A percentile compares a stretch with the other conserved stretches of the same genome.
Evolutionary conservation across 2,329 filamentous ascomycete species (phyloP).

Genomic region (Claviceps pazoutovae): DNA sequence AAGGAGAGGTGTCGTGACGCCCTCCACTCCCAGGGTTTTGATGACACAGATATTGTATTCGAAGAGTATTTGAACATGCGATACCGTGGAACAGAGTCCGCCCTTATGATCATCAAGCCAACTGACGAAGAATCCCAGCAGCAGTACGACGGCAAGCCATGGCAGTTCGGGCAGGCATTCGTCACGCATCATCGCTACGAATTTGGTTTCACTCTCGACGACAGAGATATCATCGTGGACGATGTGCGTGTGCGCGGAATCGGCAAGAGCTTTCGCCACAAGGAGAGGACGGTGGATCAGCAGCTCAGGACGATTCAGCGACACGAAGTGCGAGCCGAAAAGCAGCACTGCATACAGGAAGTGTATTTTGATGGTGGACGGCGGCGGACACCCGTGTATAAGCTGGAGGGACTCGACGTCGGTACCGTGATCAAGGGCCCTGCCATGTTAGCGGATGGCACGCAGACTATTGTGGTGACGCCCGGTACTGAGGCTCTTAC

Average conservation of each 20-base stretch:
- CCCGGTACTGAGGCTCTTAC: constrained; percentile 64
- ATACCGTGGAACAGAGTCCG: constrained; percentile 80
- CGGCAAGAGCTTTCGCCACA: constrained; percentile 69
- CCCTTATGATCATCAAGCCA: constrained; percentile 77
- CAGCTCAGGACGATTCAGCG: constrained; percentile 60
- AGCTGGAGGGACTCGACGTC: constrained; percentile 57
- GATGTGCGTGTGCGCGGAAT: constrained; percentile 82
- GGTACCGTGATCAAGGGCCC: constrained; percentile 66
- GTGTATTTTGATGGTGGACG: constrained; percentile 81
- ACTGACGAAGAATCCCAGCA: constrained; percentile 44
- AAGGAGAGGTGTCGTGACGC: constrained; percentile 58
- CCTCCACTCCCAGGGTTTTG: constrained; percentile 67
- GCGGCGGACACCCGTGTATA: constrained; percentile 67
- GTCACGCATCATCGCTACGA: constrained; percentile 80
- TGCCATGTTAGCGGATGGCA: constrained; percentile 74
- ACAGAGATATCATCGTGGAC: constrained; percentile 79
- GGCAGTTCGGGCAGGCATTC: constrained; percentile 77
- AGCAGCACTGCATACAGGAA: constrained; percentile 49
- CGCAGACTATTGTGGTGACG: constrained; percentile 83
- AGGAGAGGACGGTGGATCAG: constrained; percentile 71
- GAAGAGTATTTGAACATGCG: constrained; percentile 93
- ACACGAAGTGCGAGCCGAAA: constrained; percentile 40
- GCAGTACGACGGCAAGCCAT: constrained; percentile 50
- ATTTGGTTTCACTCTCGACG: constrained; percentile 76
- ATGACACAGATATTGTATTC: constrained; percentile 59